phyloP scores from a whole-genome alignment of 2,329 filamentous ascomycete genomes.

The Aspergillus oerlinghausenensis region DNA sequence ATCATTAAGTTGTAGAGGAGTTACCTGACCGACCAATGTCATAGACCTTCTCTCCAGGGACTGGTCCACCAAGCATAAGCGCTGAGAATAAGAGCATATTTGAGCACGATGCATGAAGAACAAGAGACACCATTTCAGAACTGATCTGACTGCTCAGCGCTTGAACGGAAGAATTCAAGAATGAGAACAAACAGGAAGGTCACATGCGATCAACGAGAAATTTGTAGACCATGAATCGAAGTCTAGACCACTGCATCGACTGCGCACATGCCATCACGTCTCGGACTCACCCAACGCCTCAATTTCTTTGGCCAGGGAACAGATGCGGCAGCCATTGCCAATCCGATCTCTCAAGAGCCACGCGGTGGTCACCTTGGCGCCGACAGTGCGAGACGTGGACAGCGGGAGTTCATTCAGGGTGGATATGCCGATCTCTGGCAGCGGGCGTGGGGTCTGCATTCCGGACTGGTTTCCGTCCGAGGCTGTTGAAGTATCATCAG shows the following conservation, averaged over 20 bases:
- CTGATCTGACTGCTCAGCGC: not conserved
- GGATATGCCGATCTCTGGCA: slow-evolving; percentile 12
- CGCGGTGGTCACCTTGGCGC: slow-evolving; percentile 82
- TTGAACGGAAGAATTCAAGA: not conserved
- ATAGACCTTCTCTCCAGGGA: not conserved
- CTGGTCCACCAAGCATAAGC: not conserved
- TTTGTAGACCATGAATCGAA: not conserved
- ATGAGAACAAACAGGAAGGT: not conserved
- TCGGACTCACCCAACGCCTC: slow-evolving; percentile 26
- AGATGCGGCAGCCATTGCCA: slow-evolving; percentile 40
- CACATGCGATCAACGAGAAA: not conserved
- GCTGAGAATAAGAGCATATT: not conserved
- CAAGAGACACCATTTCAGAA: not conserved
- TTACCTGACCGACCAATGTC: not conserved
- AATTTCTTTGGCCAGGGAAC: slow-evolving; percentile 32
- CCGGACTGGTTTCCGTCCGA: slow-evolving; percentile 16
- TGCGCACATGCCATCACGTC: not conserved
- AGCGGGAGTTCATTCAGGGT: slow-evolving; percentile 23
- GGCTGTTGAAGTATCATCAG: slow-evolving; percentile 27
- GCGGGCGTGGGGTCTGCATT: slow-evolving; percentile 19
- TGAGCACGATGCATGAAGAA: not conserved
- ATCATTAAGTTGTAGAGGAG: slow-evolving; percentile 5
- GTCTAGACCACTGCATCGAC: not conserved
- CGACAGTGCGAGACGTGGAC: slow-evolving; percentile 56
- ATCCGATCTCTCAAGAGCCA: slow-evolving; percentile 70